Evolutionary conservation across 75 land plant species (phyloP).

Genomic region (Sequoiadendron giganteum): DNA sequence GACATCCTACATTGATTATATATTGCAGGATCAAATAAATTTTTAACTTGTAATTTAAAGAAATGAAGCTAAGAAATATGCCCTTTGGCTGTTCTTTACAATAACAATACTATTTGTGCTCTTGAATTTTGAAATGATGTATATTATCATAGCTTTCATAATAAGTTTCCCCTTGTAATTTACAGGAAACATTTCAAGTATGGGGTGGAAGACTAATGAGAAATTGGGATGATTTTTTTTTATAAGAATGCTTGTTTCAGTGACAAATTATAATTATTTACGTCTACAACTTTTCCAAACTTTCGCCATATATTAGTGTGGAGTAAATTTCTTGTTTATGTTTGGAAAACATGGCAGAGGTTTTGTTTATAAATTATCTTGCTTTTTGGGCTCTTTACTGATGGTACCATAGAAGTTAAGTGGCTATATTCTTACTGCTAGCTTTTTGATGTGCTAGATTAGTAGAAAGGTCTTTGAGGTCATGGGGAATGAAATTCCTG

Average conservation of each 20-base stretch:
- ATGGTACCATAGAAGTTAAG: background rate
- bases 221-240: background rate
- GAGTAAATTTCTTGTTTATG: background rate
- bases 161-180: background rate
- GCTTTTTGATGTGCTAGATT: constrained; percentile 22
- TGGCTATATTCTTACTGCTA: background rate
- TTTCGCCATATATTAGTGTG: background rate
- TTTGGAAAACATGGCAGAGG: background rate
- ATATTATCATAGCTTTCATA: background rate
- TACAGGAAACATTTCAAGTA: background rate
- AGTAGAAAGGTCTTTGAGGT: constrained; percentile 36
- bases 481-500: constrained; percentile 20
- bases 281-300: background rate
- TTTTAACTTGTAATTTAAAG: background rate
- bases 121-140: background rate
- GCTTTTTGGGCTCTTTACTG: background rate
- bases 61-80: background rate
- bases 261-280: background rate
- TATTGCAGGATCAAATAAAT: background rate
- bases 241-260: background rate
- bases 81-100: background rate
- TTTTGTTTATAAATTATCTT: background rate
- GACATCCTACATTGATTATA: background rate
- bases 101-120: background rate
- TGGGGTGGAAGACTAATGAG: background rate